phyloP scores from a whole-genome alignment of 441 rosid species.

The Croton setiger region DNA sequence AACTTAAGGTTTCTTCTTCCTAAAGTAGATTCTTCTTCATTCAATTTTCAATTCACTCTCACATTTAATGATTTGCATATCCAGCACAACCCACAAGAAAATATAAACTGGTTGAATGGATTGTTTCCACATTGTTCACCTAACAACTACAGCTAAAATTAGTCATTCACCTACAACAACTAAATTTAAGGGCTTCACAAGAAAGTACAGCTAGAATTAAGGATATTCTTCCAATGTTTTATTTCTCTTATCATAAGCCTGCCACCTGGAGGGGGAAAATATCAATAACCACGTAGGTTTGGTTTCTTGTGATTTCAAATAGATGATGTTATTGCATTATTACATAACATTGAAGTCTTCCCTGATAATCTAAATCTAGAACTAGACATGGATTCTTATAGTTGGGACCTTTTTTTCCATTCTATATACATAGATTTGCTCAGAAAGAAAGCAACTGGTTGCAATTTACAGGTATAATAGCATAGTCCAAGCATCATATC shows the following conservation, averaged over 20 bases:
- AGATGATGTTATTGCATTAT: slow-evolving; percentile 8
- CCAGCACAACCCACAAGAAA: background rate
- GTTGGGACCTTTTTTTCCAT: background rate
- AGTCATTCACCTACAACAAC: too few species aligned
- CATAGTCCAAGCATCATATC: background rate
- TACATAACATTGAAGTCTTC: background rate
- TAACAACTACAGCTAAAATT: background rate
- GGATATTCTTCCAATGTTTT: background rate
- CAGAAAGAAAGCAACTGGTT: slow-evolving; percentile 1
- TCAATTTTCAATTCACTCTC: background rate
- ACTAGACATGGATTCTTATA: background rate
- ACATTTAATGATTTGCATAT: background rate
- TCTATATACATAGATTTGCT: background rate
- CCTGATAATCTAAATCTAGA: background rate
- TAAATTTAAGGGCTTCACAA: background rate
- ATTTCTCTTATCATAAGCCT: background rate
- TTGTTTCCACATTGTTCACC: background rate
- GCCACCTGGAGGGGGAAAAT: background rate
- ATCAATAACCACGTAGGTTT: background rate
- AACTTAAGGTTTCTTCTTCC: background rate
- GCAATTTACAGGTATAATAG: background rate
- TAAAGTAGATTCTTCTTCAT: background rate
- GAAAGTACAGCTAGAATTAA: background rate
- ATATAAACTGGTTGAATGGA: background rate
- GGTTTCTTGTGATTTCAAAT: background rate